phyloP scores from a whole-genome alignment of 148 eudicot genomes.

The Rhododendron ferrugineum region DNA sequence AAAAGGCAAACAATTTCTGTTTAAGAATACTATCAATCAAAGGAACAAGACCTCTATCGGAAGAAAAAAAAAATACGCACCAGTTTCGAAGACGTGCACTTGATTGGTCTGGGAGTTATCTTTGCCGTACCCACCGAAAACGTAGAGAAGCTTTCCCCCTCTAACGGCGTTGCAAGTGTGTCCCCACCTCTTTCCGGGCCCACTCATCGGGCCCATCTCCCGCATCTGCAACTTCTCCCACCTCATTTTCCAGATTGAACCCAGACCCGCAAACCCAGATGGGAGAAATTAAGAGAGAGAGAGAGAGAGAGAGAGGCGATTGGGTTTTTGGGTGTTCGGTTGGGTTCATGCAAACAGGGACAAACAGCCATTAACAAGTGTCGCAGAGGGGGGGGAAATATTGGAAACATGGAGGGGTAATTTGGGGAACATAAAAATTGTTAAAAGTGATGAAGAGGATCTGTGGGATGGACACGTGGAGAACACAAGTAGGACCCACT shows the following conservation, averaged over 20 bases:
- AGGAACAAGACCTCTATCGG: not conserved
- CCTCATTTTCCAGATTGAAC: slow-evolving; percentile 41
- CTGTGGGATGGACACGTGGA: slow-evolving; percentile 8
- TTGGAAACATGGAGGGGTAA: slow-evolving; percentile 5
- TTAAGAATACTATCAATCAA: not conserved
- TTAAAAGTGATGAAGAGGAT: not conserved
- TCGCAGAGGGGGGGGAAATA: not conserved
- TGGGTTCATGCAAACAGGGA: slow-evolving; percentile 15
- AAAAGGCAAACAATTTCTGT: not conserved
- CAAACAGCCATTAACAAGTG: slow-evolving; percentile 17
- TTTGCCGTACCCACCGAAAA: slow-evolving; percentile 84
- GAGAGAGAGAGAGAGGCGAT: not conserved
- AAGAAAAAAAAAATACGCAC: slow-evolving; percentile 22
- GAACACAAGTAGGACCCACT: not conserved
- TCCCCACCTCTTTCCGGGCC: slow-evolving; percentile 97
- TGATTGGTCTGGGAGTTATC: slow-evolving; percentile 69
- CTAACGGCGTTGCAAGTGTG: slow-evolving; percentile 84
- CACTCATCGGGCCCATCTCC: slow-evolving; percentile 25
- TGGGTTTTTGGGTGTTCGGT: not conserved
- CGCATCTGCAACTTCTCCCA: slow-evolving; percentile 64
- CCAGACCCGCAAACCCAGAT: not conserved
- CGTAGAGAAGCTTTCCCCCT: slow-evolving; percentile 74
- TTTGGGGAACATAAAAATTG: slow-evolving; percentile 2
- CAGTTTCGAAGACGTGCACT: slow-evolving; percentile 77
- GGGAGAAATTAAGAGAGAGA: not conserved